Evolutionary conservation across 108 stramenopile genomes (phyloP).

Genomic region (Skeletonema potamos): DNA sequence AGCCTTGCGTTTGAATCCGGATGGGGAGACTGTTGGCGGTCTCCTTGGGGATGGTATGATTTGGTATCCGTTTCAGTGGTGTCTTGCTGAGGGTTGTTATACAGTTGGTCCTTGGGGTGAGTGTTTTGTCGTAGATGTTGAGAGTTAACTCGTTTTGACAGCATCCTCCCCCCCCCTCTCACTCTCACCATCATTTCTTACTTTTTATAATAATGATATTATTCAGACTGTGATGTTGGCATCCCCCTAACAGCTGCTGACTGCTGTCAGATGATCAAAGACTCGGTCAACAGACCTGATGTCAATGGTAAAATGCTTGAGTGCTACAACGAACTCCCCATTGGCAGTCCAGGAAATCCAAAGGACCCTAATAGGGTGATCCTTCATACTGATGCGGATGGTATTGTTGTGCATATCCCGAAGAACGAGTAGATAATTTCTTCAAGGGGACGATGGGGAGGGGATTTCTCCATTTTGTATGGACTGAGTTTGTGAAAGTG

Average conservation of each 20-base stretch:
- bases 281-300: background rate
- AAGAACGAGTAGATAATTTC: background rate
- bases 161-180: no score
- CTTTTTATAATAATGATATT: background rate
- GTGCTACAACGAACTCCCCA: background rate
- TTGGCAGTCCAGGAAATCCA: background rate
- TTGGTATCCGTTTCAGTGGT: background rate
- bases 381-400: background rate
- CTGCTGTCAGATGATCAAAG: background rate
- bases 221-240: background rate
- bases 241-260: background rate
- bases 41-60: background rate
- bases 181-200: background rate
- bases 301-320: background rate
- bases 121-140: background rate
- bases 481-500: no score
- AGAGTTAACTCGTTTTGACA: no score
- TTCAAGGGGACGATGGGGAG: background rate
- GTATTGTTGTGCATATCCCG: background rate
- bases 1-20: background rate
- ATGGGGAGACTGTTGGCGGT: background rate
- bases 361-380: background rate
- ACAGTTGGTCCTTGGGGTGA: background rate
- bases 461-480: no score
- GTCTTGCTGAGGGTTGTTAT: background rate